Percentiles rank a stretch among this genome's conserved stretches.
These are phyloP conservation scores for Bruguiera parviflora DNA, from an alignment of 345 rosid genomes.

Conservation along the genomic window DNA sequence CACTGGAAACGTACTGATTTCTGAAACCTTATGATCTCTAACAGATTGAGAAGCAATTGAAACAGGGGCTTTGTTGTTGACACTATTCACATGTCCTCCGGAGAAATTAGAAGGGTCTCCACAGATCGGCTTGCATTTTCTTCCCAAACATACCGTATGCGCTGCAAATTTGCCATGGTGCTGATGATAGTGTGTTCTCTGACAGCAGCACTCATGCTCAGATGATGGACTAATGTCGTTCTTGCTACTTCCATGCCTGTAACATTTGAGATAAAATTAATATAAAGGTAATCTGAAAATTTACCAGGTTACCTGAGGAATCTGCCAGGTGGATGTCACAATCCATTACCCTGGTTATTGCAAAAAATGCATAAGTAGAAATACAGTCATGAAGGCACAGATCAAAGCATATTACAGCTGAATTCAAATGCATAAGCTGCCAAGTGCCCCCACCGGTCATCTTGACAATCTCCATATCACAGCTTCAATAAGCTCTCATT, in stretches of 20 bases:
- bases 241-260: slow-evolving; percentile 31
- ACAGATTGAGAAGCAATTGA: slow-evolving; percentile 26
- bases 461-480: neutral
- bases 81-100: slow-evolving; percentile 10
- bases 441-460: neutral
- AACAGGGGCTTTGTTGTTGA: slow-evolving; percentile 15
- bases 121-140: slow-evolving; percentile 20
- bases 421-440: neutral
- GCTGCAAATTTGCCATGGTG: slow-evolving; percentile 27
- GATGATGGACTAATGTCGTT: slow-evolving; percentile 1
- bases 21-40: slow-evolving; percentile 17
- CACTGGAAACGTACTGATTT: slow-evolving; percentile 18
- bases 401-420: neutral
- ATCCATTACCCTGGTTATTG: neutral
- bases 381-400: neutral
- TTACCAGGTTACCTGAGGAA: neutral
- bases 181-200: slow-evolving; percentile 20
- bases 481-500: neutral
- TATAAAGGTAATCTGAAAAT: neutral
- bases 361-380: neutral
- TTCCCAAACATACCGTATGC: slow-evolving; percentile 24
- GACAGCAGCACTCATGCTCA: slow-evolving; percentile 33
- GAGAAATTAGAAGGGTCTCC: slow-evolving; percentile 19
- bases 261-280: slow-evolving; percentile 4
- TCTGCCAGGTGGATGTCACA: neutral